These are phyloP conservation scores for Stephanodiscus triporus DNA, from an alignment of 108 stramenopile species.

Conservation along the genomic window DNA sequence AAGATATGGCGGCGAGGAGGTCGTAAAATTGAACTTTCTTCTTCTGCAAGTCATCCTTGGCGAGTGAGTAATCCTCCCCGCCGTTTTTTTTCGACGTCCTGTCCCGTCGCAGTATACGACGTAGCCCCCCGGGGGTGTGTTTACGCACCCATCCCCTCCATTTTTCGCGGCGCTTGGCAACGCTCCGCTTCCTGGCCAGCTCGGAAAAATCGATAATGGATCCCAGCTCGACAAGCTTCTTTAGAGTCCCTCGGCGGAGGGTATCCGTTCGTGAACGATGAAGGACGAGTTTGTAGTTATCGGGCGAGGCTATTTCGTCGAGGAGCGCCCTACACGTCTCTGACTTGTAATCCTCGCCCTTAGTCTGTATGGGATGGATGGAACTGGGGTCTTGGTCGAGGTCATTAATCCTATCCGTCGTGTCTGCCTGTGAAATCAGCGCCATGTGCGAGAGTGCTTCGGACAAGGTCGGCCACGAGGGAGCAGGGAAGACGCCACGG, in stretches of 20 bases:
- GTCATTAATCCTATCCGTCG: not conserved
- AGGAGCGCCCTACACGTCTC: constrained; percentile 9
- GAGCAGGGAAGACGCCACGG: constrained; percentile 18
- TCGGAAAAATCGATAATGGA: constrained; percentile 41
- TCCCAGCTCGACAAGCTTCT: constrained; percentile 44
- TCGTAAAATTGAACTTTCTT: constrained; percentile 48
- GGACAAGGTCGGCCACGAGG: constrained; percentile 2
- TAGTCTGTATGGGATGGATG: not conserved
- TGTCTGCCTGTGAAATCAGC: constrained; percentile 1
- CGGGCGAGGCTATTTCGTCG: constrained; percentile 30
- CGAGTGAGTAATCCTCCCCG: constrained; percentile 1
- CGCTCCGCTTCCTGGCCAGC: constrained; percentile 38
- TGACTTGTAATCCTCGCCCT: not conserved
- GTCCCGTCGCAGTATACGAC: constrained; percentile 18
- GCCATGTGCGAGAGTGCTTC: not conserved
- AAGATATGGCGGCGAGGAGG: constrained; percentile 40
- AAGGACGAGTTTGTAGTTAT: constrained; percentile 32
- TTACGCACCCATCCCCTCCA: constrained; percentile 30
- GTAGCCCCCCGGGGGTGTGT: constrained; percentile 30
- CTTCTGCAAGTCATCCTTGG: constrained; percentile 29
- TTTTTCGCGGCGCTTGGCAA: constrained; percentile 40
- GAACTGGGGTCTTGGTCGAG: not conserved
- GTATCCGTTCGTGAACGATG: constrained; percentile 39
- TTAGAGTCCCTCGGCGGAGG: constrained; percentile 30
- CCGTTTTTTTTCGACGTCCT: not conserved